Conservation (phyloP, 192 early-diverging fungal species). For the Gigaspora rosea region DNA sequence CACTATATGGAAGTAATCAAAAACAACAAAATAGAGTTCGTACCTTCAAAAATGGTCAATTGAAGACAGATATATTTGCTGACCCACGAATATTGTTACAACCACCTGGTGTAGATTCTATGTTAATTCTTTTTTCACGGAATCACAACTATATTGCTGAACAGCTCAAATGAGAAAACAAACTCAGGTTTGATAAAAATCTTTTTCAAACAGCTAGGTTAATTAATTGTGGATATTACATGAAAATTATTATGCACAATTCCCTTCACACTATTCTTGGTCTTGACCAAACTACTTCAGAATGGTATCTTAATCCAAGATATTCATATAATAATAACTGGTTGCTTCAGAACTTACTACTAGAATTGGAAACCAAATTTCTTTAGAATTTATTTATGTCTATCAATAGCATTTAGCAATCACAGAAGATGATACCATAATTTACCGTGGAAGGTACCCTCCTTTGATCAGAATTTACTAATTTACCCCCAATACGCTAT, state of each 20-base stretch:
- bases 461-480: no score
- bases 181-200: constrained; percentile 39
- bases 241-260: constrained; percentile 47
- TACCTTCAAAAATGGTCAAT: background rate
- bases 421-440: background rate
- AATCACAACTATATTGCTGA: constrained; percentile 60
- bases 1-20: no score
- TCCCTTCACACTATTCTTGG: constrained; percentile 53
- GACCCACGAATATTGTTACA: constrained; percentile 32
- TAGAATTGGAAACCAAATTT: background rate
- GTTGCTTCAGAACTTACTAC: background rate
- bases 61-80: constrained; percentile 9
- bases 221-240: constrained; percentile 49
- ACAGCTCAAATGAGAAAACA: constrained; percentile 37
- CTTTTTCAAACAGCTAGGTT: constrained; percentile 55
- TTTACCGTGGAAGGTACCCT: no score
- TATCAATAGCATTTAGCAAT: background rate
- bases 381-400: background rate
- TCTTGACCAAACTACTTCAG: background rate
- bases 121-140: constrained; percentile 49
- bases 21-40: background rate
- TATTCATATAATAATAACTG: background rate
- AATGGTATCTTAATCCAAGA: background rate
- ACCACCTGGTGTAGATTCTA: constrained; percentile 37
- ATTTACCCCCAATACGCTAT: no score